A percentile compares a stretch with the other conserved stretches of the same genome.
Conservation (phyloP, 495 filamentous ascomycete species). For the Penicillium parvum region DNA sequence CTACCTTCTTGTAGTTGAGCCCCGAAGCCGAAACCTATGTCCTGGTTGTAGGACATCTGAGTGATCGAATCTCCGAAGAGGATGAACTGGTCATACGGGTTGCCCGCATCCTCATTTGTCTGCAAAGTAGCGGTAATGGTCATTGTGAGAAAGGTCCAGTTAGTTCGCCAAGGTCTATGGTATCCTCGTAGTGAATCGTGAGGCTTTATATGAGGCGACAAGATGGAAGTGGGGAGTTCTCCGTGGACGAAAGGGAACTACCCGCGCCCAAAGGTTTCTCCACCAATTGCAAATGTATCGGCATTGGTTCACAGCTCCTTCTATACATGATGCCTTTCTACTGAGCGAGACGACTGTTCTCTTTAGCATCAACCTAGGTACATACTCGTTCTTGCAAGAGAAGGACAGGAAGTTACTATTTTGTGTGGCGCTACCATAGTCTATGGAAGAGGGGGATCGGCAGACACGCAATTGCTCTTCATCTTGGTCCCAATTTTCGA, state of each 20-base stretch:
- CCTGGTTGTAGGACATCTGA: constrained; percentile 53
- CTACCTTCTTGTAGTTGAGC: constrained; percentile 67
- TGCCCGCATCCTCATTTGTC: constrained; percentile 14
- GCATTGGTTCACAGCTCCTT: neutral
- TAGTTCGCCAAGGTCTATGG: no score
- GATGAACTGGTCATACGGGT: constrained; percentile 64
- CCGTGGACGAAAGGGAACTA: constrained; percentile 18
- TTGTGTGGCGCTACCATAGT: no score
- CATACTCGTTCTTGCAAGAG: no score
- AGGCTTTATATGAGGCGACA: constrained; percentile 7
- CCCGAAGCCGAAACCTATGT: constrained; percentile 64
- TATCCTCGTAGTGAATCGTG: neutral
- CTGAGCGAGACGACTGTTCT: no score
- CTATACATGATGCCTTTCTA: no score
- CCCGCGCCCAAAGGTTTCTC: constrained; percentile 5
- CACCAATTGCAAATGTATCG: constrained; percentile 8
- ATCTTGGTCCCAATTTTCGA: no score
- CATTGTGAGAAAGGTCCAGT: constrained; percentile 2
- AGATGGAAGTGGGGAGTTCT: constrained; percentile 12
- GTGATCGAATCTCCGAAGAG: constrained; percentile 83
- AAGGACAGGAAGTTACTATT: no score
- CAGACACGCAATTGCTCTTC: no score
- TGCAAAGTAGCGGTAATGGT: neutral
- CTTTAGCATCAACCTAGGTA: no score
- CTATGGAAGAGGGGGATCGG: no score